Base-by-base conservation (phyloP, 2,329 filamentous ascomycete genomes). In the Blumeriella jaapii region DNA sequence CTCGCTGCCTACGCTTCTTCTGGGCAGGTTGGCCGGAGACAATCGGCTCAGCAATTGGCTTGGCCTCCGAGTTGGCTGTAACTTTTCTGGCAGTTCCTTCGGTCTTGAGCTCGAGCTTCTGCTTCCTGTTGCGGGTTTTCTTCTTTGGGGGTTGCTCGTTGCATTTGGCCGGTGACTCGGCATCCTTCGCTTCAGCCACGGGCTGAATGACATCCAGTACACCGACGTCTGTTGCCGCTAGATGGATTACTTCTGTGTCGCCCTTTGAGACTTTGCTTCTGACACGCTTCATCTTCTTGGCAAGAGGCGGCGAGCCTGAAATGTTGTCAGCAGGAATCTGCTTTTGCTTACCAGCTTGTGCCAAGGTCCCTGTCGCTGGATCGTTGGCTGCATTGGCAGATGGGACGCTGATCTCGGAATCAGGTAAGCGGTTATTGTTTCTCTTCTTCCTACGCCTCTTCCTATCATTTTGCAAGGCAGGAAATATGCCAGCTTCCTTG, bases 381-480 rank as follows among this genome's bases (percentile, higher is more conserved):
- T 35, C 33, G 8, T 20, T 26, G 14, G 18, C 26, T 28, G 19
- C 15, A 20, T 38, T n/a, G n/a, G n/a, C n/a, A n/a, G n/a, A n/a
- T n/a, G n/a, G n/a, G n/a, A n/a, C n/a, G n/a, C n/a, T n/a, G n/a
- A n/a, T 33, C 4, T 44, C 38, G 4, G 36, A 24, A 24, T 3
- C 10, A 10, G 7, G 3, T 24, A 49, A 36, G 10, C 38, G 32
- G 29, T 52, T 52, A 11, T 48, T 40, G 14, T 51, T 51, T 28
- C 44, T 43, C 5, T 43, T 44, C 29, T 43, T 45, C 30, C 42
- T 50, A 14, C 46, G 38, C 23, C 38, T 42, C 25, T 41, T 48
- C 31, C 34, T 46, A n/a, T 34, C 32, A 13, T 31, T 28, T 22
- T 35, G 26, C 10, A 19, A 17, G 7, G 8, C 29, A 5, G 18